phyloP scores from a whole-genome alignment of 2,329 filamentous ascomycete species.

The Fusarium armeniacum region DNA sequence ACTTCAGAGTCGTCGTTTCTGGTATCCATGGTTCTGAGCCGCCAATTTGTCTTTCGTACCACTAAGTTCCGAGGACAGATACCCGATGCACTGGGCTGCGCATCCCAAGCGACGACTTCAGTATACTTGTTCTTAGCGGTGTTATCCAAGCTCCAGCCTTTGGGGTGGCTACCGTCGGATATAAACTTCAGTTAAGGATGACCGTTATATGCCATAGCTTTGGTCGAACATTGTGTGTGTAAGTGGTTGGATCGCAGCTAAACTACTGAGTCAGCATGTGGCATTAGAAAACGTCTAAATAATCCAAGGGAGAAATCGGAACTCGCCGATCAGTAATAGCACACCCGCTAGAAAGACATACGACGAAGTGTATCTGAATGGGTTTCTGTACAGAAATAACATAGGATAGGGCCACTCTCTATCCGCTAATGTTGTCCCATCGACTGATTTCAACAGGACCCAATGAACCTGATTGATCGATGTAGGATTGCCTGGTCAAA shows the following conservation, averaged over 20 bases:
- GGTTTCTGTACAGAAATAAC: neutral
- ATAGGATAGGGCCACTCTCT: conserved; percentile 13
- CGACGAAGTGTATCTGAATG: neutral
- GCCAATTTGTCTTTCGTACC: conserved; percentile 5
- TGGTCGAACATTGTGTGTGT: conserved; percentile 1
- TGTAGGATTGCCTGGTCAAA: conserved; percentile 18
- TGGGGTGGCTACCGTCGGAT: too few species aligned
- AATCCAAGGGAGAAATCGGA: neutral
- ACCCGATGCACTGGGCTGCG: conserved; percentile 4
- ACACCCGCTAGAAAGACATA: conserved; percentile 17
- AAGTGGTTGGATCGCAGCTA: conserved; percentile 26
- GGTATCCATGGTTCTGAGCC: neutral
- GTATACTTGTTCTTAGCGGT: neutral
- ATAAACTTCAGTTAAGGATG: neutral
- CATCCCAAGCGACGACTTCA: conserved; percentile 14
- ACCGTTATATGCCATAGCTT: conserved; percentile 3
- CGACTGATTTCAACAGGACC: neutral
- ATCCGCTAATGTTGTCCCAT: conserved; percentile 24
- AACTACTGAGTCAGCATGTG: neutral
- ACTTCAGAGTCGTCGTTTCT: conserved; percentile 1
- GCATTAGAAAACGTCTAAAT: neutral
- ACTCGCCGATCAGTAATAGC: conserved; percentile 33
- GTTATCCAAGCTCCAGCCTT: neutral
- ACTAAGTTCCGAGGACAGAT: neutral
- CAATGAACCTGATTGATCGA: conserved; percentile 16